phyloP scores from a whole-genome alignment of 768 basidiomycete genomes.

The Chalciporus sphaerocephalus region DNA sequence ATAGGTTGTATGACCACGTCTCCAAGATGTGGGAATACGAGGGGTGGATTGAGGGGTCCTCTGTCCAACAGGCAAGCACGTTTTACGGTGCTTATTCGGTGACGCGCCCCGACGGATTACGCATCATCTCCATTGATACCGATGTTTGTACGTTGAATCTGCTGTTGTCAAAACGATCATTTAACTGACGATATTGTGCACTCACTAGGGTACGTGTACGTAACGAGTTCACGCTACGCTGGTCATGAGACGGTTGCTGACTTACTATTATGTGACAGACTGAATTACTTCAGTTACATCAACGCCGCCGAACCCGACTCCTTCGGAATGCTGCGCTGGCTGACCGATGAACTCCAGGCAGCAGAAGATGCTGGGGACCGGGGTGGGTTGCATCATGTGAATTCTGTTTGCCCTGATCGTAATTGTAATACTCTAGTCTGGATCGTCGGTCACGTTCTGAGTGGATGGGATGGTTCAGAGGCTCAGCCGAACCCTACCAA shows the following conservation, averaged over 20 bases:
- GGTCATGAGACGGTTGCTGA: background rate
- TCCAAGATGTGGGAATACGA: constrained; percentile 44
- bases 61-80: constrained; percentile 36
- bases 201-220: constrained; percentile 35
- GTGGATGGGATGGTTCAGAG: constrained; percentile 44
- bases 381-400: too few species aligned
- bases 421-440: too few species aligned
- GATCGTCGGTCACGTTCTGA: constrained; percentile 48
- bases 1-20: constrained; percentile 52
- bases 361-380: constrained; percentile 47
- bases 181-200: background rate
- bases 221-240: background rate
- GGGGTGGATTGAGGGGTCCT: constrained; percentile 39
- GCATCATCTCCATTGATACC: constrained; percentile 50
- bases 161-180: background rate
- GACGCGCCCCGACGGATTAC: constrained; percentile 39
- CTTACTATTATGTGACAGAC: constrained; percentile 18
- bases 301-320: constrained; percentile 43
- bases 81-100: constrained; percentile 49
- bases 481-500: constrained; percentile 40
- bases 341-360: constrained; percentile 49
- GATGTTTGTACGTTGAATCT: constrained; percentile 39
- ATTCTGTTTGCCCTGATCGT: too few species aligned
- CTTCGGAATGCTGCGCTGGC: constrained; percentile 47
- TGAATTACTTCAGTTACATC: constrained; percentile 48